Evolutionary conservation across 352 stramenopile species (phyloP).

Genomic region (Phytophthora pini): DNA sequence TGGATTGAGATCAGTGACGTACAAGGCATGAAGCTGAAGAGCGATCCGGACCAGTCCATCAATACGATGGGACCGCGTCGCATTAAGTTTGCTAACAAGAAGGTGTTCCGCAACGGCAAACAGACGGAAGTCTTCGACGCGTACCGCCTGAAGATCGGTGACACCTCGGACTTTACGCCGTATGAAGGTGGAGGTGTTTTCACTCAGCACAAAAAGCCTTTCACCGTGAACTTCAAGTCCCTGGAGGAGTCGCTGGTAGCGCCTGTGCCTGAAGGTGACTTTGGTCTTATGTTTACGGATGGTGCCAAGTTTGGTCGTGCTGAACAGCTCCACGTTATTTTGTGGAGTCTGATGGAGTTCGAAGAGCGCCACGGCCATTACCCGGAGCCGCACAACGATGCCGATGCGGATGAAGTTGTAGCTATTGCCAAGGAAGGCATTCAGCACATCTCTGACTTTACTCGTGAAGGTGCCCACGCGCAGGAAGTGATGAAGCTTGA

Average conservation of each 20-base stretch:
- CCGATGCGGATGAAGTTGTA: slow-evolving; percentile 68
- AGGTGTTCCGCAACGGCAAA: slow-evolving; percentile 87
- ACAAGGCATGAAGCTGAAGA: slow-evolving; percentile 72
- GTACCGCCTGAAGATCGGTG: slow-evolving; percentile 83
- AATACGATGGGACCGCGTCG: slow-evolving; percentile 77
- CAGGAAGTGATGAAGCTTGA: slow-evolving; percentile 70
- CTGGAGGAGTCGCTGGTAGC: slow-evolving; percentile 74
- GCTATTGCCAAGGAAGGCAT: slow-evolving; percentile 70
- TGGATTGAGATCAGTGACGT: slow-evolving; percentile 89
- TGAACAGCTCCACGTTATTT: slow-evolving; percentile 79
- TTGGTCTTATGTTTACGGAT: slow-evolving; percentile 87
- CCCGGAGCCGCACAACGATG: slow-evolving; percentile 70
- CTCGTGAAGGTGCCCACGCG: slow-evolving; percentile 42
- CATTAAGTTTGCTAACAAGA: slow-evolving; percentile 87
- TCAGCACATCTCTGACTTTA: slow-evolving; percentile 71
- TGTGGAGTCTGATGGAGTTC: slow-evolving; percentile 85
- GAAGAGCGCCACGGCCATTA: slow-evolving; percentile 70
- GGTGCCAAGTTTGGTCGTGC: slow-evolving; percentile 88
- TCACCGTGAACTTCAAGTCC: slow-evolving; percentile 77
- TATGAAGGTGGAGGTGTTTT: slow-evolving; percentile 85
- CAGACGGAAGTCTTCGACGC: slow-evolving; percentile 87
- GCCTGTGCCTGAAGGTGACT: slow-evolving; percentile 73
- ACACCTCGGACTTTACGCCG: slow-evolving; percentile 81
- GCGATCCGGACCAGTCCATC: slow-evolving; percentile 72
- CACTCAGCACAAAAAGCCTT: slow-evolving; percentile 86